Percentiles rank a stretch among this genome's conserved stretches.
Evolutionary conservation across 2,329 filamentous ascomycete genomes (phyloP).

Genomic region (Alternaria gansuensis): DNA sequence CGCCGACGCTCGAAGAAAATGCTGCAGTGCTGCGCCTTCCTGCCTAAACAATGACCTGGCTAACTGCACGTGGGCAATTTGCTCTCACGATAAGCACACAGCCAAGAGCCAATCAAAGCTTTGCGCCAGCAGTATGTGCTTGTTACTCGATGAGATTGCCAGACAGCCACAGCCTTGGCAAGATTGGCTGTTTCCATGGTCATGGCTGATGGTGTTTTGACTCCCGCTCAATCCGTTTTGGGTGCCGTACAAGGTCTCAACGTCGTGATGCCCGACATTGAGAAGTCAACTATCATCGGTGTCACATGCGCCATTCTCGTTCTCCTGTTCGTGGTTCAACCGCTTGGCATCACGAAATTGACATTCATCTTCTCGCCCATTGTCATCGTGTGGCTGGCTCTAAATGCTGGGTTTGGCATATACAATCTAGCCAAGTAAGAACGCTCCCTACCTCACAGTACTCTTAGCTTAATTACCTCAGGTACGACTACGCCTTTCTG

Average conservation of each 20-base stretch:
- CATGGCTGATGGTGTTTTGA: constrained; percentile 72
- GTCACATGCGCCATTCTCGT: constrained; percentile 71
- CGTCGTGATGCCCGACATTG: constrained; percentile 67
- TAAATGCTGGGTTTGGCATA: constrained; percentile 70
- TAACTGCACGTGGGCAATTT: constrained; percentile 23
- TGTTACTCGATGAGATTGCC: constrained; percentile 37
- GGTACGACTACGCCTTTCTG: constrained; percentile 60
- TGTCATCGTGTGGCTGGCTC: constrained; percentile 71
- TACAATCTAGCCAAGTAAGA: constrained; percentile 56
- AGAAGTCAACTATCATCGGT: constrained; percentile 67
- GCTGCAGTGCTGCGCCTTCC: constrained; percentile 21
- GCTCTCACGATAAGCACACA: constrained; percentile 32
- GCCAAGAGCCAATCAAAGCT: constrained; percentile 33
- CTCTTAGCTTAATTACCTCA: constrained; percentile 27
- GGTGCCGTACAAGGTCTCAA: constrained; percentile 71
- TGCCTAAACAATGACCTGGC: constrained; percentile 25
- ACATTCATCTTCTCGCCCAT: constrained; percentile 71
- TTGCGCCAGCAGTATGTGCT: constrained; percentile 17
- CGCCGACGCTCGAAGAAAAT: constrained; percentile 13
- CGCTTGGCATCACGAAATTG: constrained; percentile 69
- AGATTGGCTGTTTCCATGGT: constrained; percentile 71
- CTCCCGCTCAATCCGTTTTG: constrained; percentile 74
- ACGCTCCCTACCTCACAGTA: background rate
- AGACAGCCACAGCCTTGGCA: constrained; percentile 12
- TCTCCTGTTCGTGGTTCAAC: constrained; percentile 70